Evolutionary conservation across 305 asterid genomes (phyloP).

Genomic region (Solanum hybrid): DNA sequence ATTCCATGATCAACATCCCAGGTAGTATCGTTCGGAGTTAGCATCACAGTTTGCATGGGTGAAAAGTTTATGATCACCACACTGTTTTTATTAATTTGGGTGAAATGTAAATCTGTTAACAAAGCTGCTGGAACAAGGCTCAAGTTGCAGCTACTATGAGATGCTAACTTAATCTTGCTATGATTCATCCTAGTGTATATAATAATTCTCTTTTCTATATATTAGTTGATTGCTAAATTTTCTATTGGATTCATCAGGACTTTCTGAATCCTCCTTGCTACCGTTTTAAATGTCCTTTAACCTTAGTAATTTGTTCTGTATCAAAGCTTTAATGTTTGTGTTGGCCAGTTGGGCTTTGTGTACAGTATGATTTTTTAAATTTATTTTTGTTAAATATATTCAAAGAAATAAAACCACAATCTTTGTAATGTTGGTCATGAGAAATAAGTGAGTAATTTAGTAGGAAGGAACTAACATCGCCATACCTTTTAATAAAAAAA

Average conservation of each 20-base stretch:
- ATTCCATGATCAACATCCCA: conserved; percentile 34
- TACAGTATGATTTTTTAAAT: neutral
- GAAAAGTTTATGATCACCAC: neutral
- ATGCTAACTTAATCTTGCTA: neutral
- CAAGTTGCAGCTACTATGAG: neutral
- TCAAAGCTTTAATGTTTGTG: neutral
- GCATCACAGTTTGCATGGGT: neutral
- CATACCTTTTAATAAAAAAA: neutral
- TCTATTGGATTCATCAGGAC: neutral
- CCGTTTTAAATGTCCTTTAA: neutral
- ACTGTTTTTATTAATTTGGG: neutral
- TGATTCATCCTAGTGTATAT: neutral
- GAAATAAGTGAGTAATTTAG: neutral
- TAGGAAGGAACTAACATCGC: neutral
- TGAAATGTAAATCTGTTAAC: neutral
- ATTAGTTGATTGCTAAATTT: neutral
- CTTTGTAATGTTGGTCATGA: neutral
- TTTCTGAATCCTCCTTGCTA: neutral
- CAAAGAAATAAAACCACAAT: neutral
- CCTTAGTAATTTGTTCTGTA: neutral
- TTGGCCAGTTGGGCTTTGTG: neutral
- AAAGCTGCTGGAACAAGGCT: neutral
- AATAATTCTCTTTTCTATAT: neutral
- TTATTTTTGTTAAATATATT: neutral
- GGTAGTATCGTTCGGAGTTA: conserved; percentile 19